These are phyloP conservation scores for Paramarasmius palmivorus DNA, from an alignment of 1,284 basidiomycete species.

Conservation along the genomic window DNA sequence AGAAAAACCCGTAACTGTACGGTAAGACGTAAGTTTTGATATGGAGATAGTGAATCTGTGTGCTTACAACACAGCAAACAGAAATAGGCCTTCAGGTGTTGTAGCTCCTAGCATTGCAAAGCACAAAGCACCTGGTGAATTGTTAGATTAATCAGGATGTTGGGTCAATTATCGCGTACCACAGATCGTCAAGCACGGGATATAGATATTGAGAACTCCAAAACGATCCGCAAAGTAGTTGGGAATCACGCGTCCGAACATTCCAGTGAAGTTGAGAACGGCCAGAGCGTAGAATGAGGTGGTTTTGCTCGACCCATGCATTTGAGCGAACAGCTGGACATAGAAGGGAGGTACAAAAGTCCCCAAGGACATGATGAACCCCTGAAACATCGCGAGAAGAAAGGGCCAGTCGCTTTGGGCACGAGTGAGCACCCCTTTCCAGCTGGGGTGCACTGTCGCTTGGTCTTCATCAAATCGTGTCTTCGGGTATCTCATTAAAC, in stretches of 20 bases:
- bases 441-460: background rate
- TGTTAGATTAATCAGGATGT: background rate
- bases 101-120: constrained; percentile 25
- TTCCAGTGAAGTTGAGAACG: constrained; percentile 23
- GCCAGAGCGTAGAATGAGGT: constrained; percentile 27
- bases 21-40: background rate
- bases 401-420: constrained; percentile 20
- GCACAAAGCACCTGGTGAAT: constrained; percentile 16
- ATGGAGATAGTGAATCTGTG: background rate
- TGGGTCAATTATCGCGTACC: constrained; percentile 12
- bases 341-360: constrained; percentile 27
- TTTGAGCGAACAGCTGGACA: constrained; percentile 26
- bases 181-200: constrained; percentile 19
- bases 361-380: constrained; percentile 23
- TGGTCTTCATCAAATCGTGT: background rate
- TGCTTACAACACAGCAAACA: constrained; percentile 23
- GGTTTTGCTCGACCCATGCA: constrained; percentile 19
- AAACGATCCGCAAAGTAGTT: constrained; percentile 24
- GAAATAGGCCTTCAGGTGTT: constrained; percentile 22
- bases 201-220: constrained; percentile 23
- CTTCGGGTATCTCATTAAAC: background rate
- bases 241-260: constrained; percentile 24
- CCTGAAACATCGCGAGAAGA: constrained; percentile 20
- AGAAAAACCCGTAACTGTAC: constrained; percentile 25
- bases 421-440: background rate